These are phyloP conservation scores for Pseudocercospora cruenta DNA, from an alignment of 2,329 filamentous ascomycete species.

Conservation along the genomic window DNA sequence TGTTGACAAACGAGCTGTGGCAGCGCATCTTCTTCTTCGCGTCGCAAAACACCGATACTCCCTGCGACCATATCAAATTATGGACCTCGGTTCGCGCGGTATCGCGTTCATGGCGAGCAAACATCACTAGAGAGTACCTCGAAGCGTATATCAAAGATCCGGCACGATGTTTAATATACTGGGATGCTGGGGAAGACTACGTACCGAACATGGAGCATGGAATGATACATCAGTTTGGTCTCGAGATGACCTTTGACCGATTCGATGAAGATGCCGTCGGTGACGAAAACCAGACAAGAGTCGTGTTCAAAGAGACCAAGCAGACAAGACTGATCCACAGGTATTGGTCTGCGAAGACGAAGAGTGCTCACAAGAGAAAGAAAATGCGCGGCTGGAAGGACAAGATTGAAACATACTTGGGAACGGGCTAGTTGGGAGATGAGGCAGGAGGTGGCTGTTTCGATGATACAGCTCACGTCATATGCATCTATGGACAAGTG, in stretches of 20 bases:
- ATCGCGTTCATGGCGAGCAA: slow-evolving; percentile 1
- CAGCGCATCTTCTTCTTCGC: slow-evolving; percentile 10
- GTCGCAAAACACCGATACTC: not conserved
- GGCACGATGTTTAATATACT: slow-evolving; percentile 32
- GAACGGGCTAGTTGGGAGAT: not conserved
- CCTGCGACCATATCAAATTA: not conserved
- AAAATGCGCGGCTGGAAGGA: not conserved
- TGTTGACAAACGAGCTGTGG: slow-evolving; percentile 10
- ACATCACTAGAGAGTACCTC: not conserved
- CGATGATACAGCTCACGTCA: slow-evolving; percentile 9
- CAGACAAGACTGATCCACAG: not conserved
- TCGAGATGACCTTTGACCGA: not conserved
- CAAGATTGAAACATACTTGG: slow-evolving; percentile 4
- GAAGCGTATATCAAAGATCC: not conserved
- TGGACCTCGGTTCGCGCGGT: slow-evolving; percentile 5
- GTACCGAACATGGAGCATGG: slow-evolving; percentile 58
- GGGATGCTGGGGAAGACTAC: slow-evolving; percentile 83
- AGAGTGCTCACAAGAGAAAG: slow-evolving; percentile 7
- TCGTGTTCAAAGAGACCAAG: slow-evolving; percentile 1
- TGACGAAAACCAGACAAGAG: not conserved
- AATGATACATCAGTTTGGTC: not conserved
- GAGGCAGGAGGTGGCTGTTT: not conserved
- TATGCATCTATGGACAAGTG: slow-evolving; percentile 13
- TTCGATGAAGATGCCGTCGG: not conserved
- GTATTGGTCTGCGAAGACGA: not conserved